phyloP scores from a whole-genome alignment of 2,329 filamentous ascomycete genomes.

The Diatrype stigma region DNA sequence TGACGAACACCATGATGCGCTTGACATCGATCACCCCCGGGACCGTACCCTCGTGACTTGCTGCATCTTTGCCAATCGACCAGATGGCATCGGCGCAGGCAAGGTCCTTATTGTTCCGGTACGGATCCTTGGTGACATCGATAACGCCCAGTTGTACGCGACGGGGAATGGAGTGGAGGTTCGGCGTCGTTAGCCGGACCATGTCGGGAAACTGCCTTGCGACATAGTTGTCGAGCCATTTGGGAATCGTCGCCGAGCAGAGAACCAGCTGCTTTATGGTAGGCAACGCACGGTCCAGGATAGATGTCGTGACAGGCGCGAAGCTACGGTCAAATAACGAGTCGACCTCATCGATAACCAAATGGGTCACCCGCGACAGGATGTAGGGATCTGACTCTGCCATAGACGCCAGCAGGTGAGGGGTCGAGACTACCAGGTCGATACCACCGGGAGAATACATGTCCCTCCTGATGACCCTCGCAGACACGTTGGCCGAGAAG shows the following conservation, averaged over 20 bases:
- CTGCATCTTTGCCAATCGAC: constrained; percentile 77
- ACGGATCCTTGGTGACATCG: constrained; percentile 87
- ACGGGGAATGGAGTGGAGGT: constrained; percentile 91
- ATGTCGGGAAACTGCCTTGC: constrained; percentile 77
- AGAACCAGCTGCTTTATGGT: constrained; percentile 83
- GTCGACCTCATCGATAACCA: constrained; percentile 93
- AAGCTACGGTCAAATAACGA: constrained; percentile 94
- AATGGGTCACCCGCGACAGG: constrained; percentile 81
- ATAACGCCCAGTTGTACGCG: constrained; percentile 92
- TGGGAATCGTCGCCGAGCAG: constrained; percentile 94
- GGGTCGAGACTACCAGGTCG: constrained; percentile 82
- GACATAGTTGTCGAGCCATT: constrained; percentile 82
- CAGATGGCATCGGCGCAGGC: constrained; percentile 95
- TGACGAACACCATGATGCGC: constrained; percentile 92
- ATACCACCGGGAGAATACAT: constrained; percentile 78
- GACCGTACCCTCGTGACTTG: constrained; percentile 51
- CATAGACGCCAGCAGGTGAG: constrained; percentile 83
- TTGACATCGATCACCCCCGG: constrained; percentile 64
- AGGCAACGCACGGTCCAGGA: constrained; percentile 76
- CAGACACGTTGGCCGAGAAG: constrained; percentile 72
- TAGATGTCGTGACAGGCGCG: constrained; percentile 72
- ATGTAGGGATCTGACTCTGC: constrained; percentile 87
- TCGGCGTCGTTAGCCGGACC: constrained; percentile 83
- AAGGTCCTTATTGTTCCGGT: constrained; percentile 85
- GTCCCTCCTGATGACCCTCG: constrained; percentile 76